A percentile compares a stretch with the other conserved stretches of the same genome.
Evolutionary conservation across 768 basidiomycete species (phyloP).

Genomic region (Termitomyces sp.): DNA sequence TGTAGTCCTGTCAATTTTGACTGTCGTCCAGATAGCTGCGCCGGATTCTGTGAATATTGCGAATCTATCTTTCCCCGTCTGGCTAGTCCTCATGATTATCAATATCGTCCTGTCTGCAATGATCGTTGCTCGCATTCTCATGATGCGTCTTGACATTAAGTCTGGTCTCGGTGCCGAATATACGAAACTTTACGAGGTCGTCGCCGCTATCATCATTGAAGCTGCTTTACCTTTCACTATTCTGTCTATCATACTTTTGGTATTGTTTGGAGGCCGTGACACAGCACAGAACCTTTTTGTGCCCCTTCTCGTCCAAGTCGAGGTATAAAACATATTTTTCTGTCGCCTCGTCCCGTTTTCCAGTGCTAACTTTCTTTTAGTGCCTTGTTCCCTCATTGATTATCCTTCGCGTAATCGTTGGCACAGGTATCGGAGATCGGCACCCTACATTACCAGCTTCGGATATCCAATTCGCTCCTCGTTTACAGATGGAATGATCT

Average conservation of each 20-base stretch:
- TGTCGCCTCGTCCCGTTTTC: not conserved
- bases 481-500: not conserved
- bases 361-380: not conserved
- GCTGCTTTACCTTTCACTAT: constrained; percentile 30
- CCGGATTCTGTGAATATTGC: constrained; percentile 20
- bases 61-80: constrained; percentile 26
- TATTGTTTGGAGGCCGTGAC: constrained; percentile 15
- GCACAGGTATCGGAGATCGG: not conserved
- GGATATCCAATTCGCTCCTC: not conserved
- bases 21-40: constrained; percentile 24
- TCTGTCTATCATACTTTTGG: constrained; percentile 23
- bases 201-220: constrained; percentile 28
- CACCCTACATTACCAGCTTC: not conserved
- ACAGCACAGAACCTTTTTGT: constrained; percentile 20
- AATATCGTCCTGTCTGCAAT: constrained; percentile 25
- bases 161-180: constrained; percentile 19
- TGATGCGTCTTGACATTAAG: constrained; percentile 19
- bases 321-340: constrained; percentile 9
- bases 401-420: constrained; percentile 3
- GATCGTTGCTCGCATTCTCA: constrained; percentile 26
- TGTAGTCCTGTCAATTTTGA: constrained; percentile 27
- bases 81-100: constrained; percentile 27
- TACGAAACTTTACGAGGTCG: constrained; percentile 24
- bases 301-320: constrained; percentile 19
- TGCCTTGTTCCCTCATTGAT: constrained; percentile 8